Conservation (phyloP, 345 rosid species). For the Bruguiera parviflora region DNA sequence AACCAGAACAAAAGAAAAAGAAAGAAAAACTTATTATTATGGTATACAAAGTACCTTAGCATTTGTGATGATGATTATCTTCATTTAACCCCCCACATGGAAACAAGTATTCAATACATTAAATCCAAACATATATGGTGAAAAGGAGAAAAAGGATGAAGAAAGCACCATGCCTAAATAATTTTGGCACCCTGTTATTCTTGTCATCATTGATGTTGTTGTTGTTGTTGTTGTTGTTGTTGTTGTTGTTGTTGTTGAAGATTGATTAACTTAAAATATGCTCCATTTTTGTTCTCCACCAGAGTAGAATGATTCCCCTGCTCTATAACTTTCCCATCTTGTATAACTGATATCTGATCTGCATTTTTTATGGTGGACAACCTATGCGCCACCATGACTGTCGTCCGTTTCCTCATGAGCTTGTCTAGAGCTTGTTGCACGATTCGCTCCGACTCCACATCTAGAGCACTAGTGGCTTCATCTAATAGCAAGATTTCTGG, state of each 20-base stretch:
- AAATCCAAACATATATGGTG: not conserved
- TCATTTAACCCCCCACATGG: not conserved
- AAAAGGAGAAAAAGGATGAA: not conserved
- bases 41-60: not conserved
- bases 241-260: conserved; percentile 75
- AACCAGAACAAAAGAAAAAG: too few species aligned
- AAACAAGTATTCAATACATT: not conserved
- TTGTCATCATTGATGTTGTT: conserved; percentile 11
- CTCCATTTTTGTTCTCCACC: conserved; percentile 59
- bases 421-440: conserved; percentile 94
- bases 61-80: not conserved
- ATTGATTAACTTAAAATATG: conserved; percentile 70
- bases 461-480: conserved; percentile 92
- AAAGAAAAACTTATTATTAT: not conserved
- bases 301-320: conserved; percentile 79
- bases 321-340: conserved; percentile 72
- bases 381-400: conserved; percentile 90
- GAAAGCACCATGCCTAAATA: not conserved
- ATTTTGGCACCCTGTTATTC: not conserved
- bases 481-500: conserved; percentile 84
- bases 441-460: conserved; percentile 71
- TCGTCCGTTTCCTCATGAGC: conserved; percentile 74
- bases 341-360: conserved; percentile 71
- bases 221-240: conserved; percentile 43
- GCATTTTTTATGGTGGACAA: conserved; percentile 82